Evolutionary conservation across 179 eudicot species (phyloP).

Genomic region (Drosera spatulata): DNA sequence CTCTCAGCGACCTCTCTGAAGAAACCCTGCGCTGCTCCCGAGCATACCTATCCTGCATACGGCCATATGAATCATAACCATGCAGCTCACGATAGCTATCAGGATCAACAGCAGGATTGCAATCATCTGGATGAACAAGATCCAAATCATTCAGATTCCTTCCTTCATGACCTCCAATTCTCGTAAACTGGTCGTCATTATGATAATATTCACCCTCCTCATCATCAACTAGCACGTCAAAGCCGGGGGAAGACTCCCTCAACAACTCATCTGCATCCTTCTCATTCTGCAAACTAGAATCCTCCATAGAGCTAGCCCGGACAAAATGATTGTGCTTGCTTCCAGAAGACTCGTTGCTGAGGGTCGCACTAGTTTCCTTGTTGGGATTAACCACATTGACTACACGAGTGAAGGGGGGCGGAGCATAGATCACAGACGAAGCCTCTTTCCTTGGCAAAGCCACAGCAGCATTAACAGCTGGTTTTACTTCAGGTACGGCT

Average conservation of each 20-base stretch:
- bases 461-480: conserved; percentile 15
- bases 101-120: conserved; percentile 29
- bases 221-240: conserved; percentile 92
- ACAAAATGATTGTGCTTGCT: conserved; percentile 28
- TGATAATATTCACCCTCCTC: conserved; percentile 62
- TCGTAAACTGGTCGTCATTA: conserved; percentile 45
- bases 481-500: conserved; percentile 21
- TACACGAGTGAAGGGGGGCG: conserved; percentile 10
- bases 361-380: conserved; percentile 17
- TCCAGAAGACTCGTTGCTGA: conserved; percentile 29
- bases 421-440: conserved; percentile 18
- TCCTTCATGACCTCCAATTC: conserved; percentile 39
- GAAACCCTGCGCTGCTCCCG: conserved; percentile 44
- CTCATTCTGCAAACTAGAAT: conserved; percentile 29
- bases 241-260: conserved; percentile 93
- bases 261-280: conserved; percentile 64
- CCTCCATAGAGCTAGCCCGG: conserved; percentile 32
- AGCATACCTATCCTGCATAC: conserved; percentile 33
- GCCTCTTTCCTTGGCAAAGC: conserved; percentile 21
- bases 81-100: conserved; percentile 36
- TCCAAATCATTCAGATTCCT: conserved; percentile 42
- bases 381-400: conserved; percentile 26
- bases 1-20: conserved; percentile 37
- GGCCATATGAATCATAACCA: conserved; percentile 46
- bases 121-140: conserved; percentile 28